phyloP scores from a whole-genome alignment of 306 rosid species.

The Boehmeria nivea region DNA sequence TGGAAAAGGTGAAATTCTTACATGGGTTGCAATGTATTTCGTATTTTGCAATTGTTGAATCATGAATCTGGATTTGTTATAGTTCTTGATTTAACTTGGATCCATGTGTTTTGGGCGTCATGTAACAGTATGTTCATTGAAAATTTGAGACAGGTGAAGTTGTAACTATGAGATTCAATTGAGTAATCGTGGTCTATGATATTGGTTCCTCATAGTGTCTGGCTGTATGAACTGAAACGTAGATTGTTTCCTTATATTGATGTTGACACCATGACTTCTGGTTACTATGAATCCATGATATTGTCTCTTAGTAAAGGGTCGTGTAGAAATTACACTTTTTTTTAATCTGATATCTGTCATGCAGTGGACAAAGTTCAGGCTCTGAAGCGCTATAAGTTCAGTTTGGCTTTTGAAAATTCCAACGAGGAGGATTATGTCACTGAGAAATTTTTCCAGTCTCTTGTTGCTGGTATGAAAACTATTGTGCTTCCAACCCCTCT shows the following conservation, averaged over 20 bases:
- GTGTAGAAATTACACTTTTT: too few species aligned
- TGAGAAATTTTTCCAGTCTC: conserved; percentile 94
- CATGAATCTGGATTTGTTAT: conserved; percentile 4
- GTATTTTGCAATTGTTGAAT: background rate
- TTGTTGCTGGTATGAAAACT: conserved; percentile 77
- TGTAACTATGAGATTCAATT: background rate
- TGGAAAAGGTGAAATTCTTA: conserved; percentile 50
- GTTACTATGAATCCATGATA: background rate
- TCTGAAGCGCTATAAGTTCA: conserved; percentile 81
- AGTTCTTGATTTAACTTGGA: conserved; percentile 2
- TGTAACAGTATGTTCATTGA: background rate
- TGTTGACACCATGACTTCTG: background rate
- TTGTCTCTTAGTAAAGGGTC: too few species aligned
- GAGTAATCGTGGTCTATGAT: background rate
- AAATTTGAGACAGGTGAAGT: background rate
- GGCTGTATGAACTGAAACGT: background rate
- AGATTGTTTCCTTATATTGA: background rate
- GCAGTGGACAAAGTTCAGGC: conserved; percentile 85
- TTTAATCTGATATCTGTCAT: conserved; percentile 9
- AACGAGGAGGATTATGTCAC: conserved; percentile 99
- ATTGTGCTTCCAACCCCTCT: too few species aligned
- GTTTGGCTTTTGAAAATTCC: conserved; percentile 97
- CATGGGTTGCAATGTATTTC: conserved; percentile 3
- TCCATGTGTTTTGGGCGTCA: background rate
- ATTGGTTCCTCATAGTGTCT: background rate